Conservation (phyloP, 345 rosid species). For the Adansonia digitata region DNA sequence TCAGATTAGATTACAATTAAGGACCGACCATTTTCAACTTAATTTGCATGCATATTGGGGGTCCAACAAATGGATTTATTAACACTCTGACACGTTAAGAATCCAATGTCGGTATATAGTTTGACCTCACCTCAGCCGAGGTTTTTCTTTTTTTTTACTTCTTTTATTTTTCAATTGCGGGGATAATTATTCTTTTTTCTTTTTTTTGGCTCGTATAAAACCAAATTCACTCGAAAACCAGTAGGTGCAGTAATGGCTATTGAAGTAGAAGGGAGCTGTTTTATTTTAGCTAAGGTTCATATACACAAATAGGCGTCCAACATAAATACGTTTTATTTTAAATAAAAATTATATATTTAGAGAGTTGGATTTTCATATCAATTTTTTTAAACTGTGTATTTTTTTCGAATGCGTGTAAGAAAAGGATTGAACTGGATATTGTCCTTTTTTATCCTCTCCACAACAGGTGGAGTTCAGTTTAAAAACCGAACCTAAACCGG, state of each 20-base stretch:
- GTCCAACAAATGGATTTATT: not conserved
- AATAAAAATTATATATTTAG: too few relatives aligned
- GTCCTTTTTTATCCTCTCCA: not conserved
- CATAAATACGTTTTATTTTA: too few relatives aligned
- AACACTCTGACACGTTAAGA: not conserved
- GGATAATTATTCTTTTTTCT: not conserved
- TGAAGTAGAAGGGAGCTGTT: too few relatives aligned
- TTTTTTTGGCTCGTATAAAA: not conserved
- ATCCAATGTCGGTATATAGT: not conserved
- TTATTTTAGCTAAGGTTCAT: too few relatives aligned
- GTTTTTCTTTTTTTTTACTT: not conserved
- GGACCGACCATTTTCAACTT: not conserved
- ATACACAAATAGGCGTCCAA: too few relatives aligned
- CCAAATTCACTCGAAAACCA: not conserved
- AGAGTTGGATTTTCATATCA: too few relatives aligned
- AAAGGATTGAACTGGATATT: not conserved
- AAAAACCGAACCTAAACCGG: not conserved
- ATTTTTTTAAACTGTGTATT: too few relatives aligned
- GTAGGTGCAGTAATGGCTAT: too few relatives aligned
- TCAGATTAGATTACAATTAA: not conserved
- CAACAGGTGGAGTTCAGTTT: not conserved
- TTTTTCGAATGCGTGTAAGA: too few relatives aligned
- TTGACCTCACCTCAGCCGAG: not conserved
- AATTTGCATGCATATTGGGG: not conserved
- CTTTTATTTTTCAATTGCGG: not conserved